Conservation (phyloP, 2,329 filamentous ascomycete species). For the Aspergillus texensis region DNA sequence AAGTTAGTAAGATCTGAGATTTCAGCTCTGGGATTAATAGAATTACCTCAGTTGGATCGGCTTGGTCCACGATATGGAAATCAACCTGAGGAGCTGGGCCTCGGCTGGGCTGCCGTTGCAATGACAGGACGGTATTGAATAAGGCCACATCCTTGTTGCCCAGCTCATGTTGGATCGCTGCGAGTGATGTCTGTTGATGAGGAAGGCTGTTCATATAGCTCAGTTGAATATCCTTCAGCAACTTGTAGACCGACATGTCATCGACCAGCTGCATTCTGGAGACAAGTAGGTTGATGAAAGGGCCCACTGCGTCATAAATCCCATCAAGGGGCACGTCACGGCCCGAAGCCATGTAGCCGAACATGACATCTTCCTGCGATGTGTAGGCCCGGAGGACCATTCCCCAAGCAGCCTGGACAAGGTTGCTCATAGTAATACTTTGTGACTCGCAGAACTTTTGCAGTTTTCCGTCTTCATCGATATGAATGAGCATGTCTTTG, state of each 20-base stretch:
- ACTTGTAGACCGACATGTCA: background rate
- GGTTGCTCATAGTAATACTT: conserved; percentile 29
- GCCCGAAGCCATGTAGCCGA: conserved; percentile 45
- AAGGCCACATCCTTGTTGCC: conserved; percentile 7
- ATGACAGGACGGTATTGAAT: conserved; percentile 16
- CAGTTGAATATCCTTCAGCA: conserved; percentile 1
- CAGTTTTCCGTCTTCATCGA: background rate
- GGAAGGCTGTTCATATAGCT: conserved; percentile 7
- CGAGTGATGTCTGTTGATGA: conserved; percentile 12
- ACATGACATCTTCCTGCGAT: conserved; percentile 40
- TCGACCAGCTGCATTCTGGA: conserved; percentile 11
- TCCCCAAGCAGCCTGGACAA: conserved; percentile 44
- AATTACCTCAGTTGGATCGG: background rate
- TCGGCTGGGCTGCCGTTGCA: conserved; percentile 3
- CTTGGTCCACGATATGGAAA: background rate
- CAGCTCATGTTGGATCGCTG: conserved; percentile 14
- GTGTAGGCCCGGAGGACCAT: conserved; percentile 41
- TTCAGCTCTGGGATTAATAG: background rate
- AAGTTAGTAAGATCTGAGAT: background rate
- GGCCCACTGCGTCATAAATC: conserved; percentile 42
- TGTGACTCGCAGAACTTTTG: conserved; percentile 12
- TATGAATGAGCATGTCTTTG: background rate
- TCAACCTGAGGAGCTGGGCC: background rate
- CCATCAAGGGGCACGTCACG: conserved; percentile 38
- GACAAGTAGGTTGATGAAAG: conserved; percentile 28